These are phyloP conservation scores for Pythium coloratum DNA, from an alignment of 352 stramenopile genomes.

Conservation along the genomic window DNA sequence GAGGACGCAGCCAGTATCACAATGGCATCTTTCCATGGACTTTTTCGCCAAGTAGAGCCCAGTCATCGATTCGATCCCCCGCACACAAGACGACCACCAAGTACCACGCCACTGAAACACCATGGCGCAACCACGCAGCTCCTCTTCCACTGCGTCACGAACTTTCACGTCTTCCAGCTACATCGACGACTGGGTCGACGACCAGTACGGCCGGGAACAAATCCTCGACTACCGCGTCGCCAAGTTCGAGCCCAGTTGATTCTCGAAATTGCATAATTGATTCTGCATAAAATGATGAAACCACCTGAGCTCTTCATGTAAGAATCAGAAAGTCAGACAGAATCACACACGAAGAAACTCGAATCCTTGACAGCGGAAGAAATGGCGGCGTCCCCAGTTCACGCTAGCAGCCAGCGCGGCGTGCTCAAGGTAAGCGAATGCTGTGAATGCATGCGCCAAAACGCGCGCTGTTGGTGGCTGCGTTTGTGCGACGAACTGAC, in stretches of 20 bases:
- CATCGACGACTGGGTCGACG: background rate
- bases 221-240: background rate
- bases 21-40: too few relatives aligned
- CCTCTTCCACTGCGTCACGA: background rate
- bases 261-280: background rate
- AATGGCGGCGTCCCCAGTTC: slow-evolving; percentile 26
- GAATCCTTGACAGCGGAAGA: background rate
- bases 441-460: background rate
- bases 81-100: too few relatives aligned
- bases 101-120: too few relatives aligned
- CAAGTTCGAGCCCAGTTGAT: background rate
- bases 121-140: too few relatives aligned
- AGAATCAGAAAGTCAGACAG: background rate
- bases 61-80: too few relatives aligned
- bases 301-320: background rate
- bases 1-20: too few relatives aligned
- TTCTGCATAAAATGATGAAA: background rate
- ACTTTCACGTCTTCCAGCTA: background rate
- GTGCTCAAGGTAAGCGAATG: slow-evolving; percentile 23
- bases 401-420: slow-evolving; percentile 21
- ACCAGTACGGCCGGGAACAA: background rate
- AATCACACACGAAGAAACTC: too few relatives aligned
- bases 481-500: background rate
- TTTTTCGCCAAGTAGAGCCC: too few relatives aligned
- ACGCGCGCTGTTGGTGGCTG: background rate